Evolutionary conservation across 1,139 yeast genomes (phyloP), one percentile per base, ranked within the genome.

Genomic region (Kodamaea derodonti): DNA sequence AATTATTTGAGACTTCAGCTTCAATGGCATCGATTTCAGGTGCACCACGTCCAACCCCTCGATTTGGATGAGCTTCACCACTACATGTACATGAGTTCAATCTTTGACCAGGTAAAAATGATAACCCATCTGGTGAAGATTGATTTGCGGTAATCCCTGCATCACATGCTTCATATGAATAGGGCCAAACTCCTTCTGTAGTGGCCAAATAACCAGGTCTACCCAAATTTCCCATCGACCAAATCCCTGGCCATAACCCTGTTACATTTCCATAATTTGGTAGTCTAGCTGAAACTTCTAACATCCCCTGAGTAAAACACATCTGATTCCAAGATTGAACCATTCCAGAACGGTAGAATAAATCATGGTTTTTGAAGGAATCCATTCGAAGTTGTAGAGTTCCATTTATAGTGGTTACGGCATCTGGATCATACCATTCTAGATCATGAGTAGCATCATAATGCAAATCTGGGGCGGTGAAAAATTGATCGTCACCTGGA

Each of bases 91-190:
- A 57, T n/a, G 44, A 27, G 52, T 69, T 77, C 40, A 86, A 65
- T 39, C 74, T 72, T 62, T 85, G 95, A 17, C 95, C 95, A 1
- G 87, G 86, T 28, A 86, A 63, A 50, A 75, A 82, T 9, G 86
- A 80, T 32, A 85, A 72, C 29, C 95, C 95, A 59, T 85, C 95
- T 1, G 83, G 69, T 0, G 87, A 73, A 11, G 88, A 80, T 60
- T 86, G 95, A 54, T 86, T 86, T n/a, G 95, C 82, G 8, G 95
- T 84, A 41, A 85, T 85, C 42, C 95, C 95, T 4, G 85, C 85
- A 65, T 86, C 95, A 63, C 95, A 86, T 14, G 75, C 60, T 27
- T 79, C 77, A 54, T 86, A 86, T n/a, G 87, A 69, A 51, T 85
- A 86, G 3, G 95, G 95, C 95, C 95, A 86, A 11, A 84, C 81